A percentile compares a stretch with the other conserved stretches of the same genome.
Evolutionary conservation across 129 eudicot genomes (phyloP).

Genomic region (Artemisia tridentata): DNA sequence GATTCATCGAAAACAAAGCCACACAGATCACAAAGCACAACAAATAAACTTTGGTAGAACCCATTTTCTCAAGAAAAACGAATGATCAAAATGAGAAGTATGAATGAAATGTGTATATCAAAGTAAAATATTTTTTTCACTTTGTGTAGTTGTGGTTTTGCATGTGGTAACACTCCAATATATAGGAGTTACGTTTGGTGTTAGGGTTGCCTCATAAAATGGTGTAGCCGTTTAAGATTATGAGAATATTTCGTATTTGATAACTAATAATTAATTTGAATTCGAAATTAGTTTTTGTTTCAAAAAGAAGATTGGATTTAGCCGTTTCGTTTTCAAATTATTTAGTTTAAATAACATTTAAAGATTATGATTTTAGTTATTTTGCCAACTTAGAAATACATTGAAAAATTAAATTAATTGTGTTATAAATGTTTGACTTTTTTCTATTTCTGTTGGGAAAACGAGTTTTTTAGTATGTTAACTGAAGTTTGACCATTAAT

Average conservation of each 20-base stretch:
- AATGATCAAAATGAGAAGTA: background rate
- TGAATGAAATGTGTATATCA: background rate
- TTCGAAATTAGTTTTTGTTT: conserved; percentile 8
- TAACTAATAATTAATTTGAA: conserved; percentile 4
- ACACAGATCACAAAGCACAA: conserved; percentile 26
- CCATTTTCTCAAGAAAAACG: conserved; percentile 13
- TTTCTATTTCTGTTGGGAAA: background rate
- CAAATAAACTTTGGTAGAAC: background rate
- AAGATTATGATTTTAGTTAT: background rate
- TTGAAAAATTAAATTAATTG: too few species aligned
- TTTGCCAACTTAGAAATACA: too few species aligned
- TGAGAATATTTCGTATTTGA: conserved; percentile 31
- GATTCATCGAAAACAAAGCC: conserved; percentile 17
- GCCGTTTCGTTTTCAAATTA: conserved; percentile 23
- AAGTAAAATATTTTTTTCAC: background rate
- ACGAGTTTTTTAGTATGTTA: background rate
- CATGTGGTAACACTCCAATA: conserved; percentile 3
- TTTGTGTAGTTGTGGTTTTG: conserved; percentile 18
- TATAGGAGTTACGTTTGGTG: conserved; percentile 22
- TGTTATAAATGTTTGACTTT: too few species aligned
- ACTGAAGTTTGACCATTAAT: background rate
- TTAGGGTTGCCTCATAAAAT: conserved; percentile 19
- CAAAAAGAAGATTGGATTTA: background rate
- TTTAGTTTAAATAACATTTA: background rate
- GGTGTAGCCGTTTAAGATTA: conserved; percentile 25